Evolutionary conservation across 169 alveolate genomes (phyloP).

Genomic region (Plasmodium knowlesi): DNA sequence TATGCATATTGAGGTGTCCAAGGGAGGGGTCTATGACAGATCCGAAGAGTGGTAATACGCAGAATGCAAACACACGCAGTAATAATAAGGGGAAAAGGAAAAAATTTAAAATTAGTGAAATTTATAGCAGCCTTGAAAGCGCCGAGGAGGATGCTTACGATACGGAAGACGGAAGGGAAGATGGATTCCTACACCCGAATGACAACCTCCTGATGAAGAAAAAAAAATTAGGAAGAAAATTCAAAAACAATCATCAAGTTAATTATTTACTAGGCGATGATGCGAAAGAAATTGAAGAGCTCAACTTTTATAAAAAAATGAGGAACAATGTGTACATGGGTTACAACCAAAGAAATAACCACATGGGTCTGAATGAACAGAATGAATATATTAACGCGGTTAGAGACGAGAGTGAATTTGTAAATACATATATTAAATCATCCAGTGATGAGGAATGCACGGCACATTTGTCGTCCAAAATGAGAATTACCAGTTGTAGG

Average conservation of each 20-base stretch:
- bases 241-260: not conserved
- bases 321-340: constrained; percentile 35
- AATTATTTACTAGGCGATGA: constrained; percentile 7
- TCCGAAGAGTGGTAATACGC: not conserved
- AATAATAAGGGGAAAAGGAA: not conserved
- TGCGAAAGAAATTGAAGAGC: constrained; percentile 50
- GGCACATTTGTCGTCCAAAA: not conserved
- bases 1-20: not conserved
- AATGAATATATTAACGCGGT: constrained; percentile 44
- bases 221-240: not conserved
- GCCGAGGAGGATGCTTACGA: constrained; percentile 45
- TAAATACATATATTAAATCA: constrained; percentile 52
- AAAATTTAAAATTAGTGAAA: constrained; percentile 27
- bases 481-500: not conserved
- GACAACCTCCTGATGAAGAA: not conserved
- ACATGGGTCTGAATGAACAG: constrained; percentile 15
- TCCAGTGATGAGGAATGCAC: constrained; percentile 40
- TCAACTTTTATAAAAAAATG: constrained; percentile 19
- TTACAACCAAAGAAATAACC: constrained; percentile 48
- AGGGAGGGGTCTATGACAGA: not conserved
- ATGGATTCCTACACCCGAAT: not conserved
- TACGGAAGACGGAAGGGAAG: not conserved
- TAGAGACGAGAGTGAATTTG: constrained; percentile 30
- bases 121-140: constrained; percentile 71
- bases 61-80: not conserved